Percentiles rank a stretch among this genome's conserved stretches.
phyloP scores from a whole-genome alignment of 176 grass and related monocot species.

The Hsuehochloa calcarea region DNA sequence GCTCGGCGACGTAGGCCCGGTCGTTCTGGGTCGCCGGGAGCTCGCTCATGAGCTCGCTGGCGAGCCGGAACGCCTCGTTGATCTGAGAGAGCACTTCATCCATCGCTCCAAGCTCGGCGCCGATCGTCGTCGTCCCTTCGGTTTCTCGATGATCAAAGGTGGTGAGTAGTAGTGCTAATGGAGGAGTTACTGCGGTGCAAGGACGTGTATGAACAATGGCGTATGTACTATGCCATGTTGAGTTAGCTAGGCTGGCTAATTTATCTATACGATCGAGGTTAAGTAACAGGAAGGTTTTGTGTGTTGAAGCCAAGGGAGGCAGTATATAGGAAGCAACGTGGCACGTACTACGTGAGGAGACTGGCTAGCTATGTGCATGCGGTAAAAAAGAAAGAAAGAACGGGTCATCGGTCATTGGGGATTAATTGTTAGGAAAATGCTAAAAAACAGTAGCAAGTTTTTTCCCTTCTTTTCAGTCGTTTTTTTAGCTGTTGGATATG shows the following conservation, averaged over 20 bases:
- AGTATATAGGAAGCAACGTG: slow-evolving; percentile 37
- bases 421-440: not conserved
- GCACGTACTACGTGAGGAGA: not conserved
- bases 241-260: not conserved
- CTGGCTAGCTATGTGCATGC: not conserved
- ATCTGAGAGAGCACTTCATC: slow-evolving; percentile 41
- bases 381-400: slow-evolving; percentile 33
- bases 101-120: not conserved
- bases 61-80: slow-evolving; percentile 35
- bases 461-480: too few relatives aligned
- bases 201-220: slow-evolving; percentile 25
- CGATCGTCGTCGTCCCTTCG: not conserved
- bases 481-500: too few relatives aligned
- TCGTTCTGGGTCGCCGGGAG: slow-evolving; percentile 30
- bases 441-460: too few relatives aligned
- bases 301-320: not conserved
- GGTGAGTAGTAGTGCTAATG: not conserved
- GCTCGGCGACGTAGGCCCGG: slow-evolving; percentile 32
- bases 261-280: not conserved
- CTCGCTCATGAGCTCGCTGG: slow-evolving; percentile 36
- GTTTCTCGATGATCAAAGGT: not conserved
- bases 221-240: not conserved
- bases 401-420: slow-evolving; percentile 34
- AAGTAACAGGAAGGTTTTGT: not conserved
- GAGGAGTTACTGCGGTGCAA: not conserved